These are phyloP conservation scores for Fusarium sp. DNA, from an alignment of 2,329 filamentous ascomycete genomes.

Conservation along the genomic window DNA sequence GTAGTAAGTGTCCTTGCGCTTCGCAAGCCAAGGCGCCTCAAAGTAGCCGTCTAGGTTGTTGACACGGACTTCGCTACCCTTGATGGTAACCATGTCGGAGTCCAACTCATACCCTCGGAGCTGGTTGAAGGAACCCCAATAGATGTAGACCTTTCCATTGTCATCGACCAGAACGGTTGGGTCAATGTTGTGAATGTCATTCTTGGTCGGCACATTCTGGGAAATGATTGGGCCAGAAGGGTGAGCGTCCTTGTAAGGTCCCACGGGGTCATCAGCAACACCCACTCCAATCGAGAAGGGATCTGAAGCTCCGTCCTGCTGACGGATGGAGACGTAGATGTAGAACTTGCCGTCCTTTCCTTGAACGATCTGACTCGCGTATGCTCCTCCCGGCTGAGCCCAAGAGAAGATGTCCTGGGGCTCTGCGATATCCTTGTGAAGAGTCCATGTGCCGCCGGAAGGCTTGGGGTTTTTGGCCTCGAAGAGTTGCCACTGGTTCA, in stretches of 20 bases:
- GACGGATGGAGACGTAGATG: slow-evolving; percentile 51
- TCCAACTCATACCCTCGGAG: slow-evolving; percentile 50
- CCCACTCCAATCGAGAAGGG: slow-evolving; percentile 54
- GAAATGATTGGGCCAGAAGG: slow-evolving; percentile 52
- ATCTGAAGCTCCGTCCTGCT: slow-evolving; percentile 46
- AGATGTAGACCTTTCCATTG: slow-evolving; percentile 51
- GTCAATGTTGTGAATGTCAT: slow-evolving; percentile 56
- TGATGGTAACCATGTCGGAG: slow-evolving; percentile 53
- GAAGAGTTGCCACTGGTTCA: slow-evolving; percentile 54
- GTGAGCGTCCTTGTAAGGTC: slow-evolving; percentile 52
- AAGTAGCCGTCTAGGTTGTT: slow-evolving; percentile 50
- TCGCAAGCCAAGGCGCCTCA: slow-evolving; percentile 55
- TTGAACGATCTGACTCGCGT: slow-evolving; percentile 52
- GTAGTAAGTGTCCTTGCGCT: slow-evolving; percentile 52
- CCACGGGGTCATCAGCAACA: slow-evolving; percentile 49
- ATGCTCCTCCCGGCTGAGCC: slow-evolving; percentile 50
- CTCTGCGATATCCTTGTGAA: slow-evolving; percentile 47
- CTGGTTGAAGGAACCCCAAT: slow-evolving; percentile 54
- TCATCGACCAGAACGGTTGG: slow-evolving; percentile 53
- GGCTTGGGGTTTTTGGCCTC: slow-evolving; percentile 45
- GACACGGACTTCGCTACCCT: slow-evolving; percentile 39
- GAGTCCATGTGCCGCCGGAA: slow-evolving; percentile 48
- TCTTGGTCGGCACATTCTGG: slow-evolving; percentile 47
- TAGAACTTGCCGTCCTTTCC: slow-evolving; percentile 52
- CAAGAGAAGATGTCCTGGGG: slow-evolving; percentile 51